Evolutionary conservation across 208 protist species (phyloP).

Genomic region (Acanthamoeba triangularis): DNA sequence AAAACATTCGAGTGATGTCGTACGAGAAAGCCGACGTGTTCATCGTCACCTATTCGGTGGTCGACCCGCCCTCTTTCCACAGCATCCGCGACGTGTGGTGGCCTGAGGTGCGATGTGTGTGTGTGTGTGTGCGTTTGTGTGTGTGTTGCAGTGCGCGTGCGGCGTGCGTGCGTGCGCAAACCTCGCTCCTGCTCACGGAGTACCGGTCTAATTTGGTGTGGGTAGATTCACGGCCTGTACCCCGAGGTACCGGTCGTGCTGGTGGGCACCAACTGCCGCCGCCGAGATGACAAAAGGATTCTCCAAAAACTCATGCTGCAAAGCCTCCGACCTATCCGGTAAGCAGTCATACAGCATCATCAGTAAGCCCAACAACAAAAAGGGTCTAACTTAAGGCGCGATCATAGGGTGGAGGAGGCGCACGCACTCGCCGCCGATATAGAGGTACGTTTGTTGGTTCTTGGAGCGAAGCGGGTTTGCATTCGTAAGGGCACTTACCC

Average conservation of each 20-base stretch:
- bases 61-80: slow-evolving; percentile 6
- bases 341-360: neutral
- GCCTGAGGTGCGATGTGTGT: neutral
- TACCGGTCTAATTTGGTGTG: neutral
- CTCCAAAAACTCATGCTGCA: neutral
- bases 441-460: neutral
- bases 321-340: neutral
- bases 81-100: slow-evolving; percentile 2
- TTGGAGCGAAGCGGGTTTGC: too few relatives aligned
- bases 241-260: neutral
- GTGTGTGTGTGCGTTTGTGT: too few relatives aligned
- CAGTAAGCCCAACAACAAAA: too few relatives aligned
- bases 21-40: neutral
- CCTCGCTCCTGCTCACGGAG: neutral
- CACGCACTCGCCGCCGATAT: neutral
- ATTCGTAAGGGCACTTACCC: too few relatives aligned
- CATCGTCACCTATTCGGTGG: neutral
- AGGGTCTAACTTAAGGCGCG: neutral
- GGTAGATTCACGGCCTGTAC: neutral
- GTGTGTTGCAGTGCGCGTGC: too few relatives aligned
- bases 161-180: neutral
- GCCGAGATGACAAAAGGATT: neutral
- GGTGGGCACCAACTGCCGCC: neutral
- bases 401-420: neutral
- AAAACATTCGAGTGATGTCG: neutral